Evolutionary conservation across 2,329 filamentous ascomycete genomes (phyloP).

Genomic region (Fusarium vanettenii): DNA sequence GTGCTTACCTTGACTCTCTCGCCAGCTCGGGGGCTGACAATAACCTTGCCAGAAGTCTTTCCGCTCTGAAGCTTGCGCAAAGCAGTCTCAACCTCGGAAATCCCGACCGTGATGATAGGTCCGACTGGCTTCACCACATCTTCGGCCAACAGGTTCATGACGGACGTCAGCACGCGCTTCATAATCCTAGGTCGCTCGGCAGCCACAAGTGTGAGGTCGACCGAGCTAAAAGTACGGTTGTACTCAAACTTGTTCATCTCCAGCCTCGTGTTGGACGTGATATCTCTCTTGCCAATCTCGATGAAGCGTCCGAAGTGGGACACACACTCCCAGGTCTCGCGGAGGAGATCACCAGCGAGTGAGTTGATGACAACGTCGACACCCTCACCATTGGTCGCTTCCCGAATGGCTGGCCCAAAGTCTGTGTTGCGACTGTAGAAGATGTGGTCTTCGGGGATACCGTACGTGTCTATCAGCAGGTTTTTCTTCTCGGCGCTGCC

Average conservation of each 20-base stretch:
- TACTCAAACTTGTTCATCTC: not conserved
- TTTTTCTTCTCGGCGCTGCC: constrained; percentile 46
- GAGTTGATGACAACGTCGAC: not conserved
- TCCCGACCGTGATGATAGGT: not conserved
- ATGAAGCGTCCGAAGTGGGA: not conserved
- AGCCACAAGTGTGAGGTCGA: not conserved
- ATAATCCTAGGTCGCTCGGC: not conserved
- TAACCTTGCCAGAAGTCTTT: not conserved
- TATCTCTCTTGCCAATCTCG: not conserved
- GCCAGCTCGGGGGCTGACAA: not conserved
- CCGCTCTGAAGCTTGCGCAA: not conserved
- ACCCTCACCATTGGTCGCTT: not conserved
- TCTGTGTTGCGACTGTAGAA: constrained; percentile 43
- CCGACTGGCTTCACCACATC: not conserved
- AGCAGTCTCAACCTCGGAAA: not conserved
- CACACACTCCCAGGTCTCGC: not conserved
- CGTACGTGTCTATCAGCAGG: constrained; percentile 40
- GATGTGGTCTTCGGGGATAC: constrained; percentile 45
- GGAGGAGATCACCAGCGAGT: not conserved
- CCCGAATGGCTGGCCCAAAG: constrained; percentile 42
- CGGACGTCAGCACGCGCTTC: not conserved
- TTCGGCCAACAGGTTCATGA: not conserved
- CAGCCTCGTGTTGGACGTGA: not conserved
- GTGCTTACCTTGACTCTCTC: not conserved
- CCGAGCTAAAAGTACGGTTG: not conserved